Base-by-base conservation (phyloP, 2,329 filamentous ascomycete genomes). In the Ceratocystis harringtonii region DNA sequence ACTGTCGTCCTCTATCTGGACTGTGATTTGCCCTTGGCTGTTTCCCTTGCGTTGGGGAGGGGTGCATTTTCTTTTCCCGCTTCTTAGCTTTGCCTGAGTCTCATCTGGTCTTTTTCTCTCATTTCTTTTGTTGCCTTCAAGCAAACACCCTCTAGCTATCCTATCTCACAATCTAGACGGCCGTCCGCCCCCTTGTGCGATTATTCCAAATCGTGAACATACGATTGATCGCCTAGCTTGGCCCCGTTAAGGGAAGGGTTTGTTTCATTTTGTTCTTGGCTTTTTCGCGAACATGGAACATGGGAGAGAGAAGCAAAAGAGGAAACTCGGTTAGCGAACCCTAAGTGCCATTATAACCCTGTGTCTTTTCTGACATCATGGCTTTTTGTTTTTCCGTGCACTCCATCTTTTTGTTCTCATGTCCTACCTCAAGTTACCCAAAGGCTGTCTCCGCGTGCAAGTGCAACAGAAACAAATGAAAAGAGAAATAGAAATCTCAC, bases 221-320 rank as follows among this genome's bases (percentile, higher is more conserved):
- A 28, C 60, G n/a, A 32, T 44, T n/a, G 50, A 57, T 57, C 52
- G 22, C 52, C 52, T 7, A 32, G 52, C 52, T 57, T 57, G 10
- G 52, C 25, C 28, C 52, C 36, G 36, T 15, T 41, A 57, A 17
- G 22, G 7, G 22, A 10, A 30, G 19, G 48, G 25, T n/a, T 50
- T 57, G 52, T 57, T 57, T 57, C 52, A 57, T 28, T 57, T 57
- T 57, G 52, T 57, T 57, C 52, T 57, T 57, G 52, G 52, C 52
- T 19, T 57, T 57, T 57, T 57, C 52, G 52, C 28, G 52, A 50
- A 50, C 48, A 50, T 50, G 48, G 48, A 50, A 57, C 52, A 57
- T 55, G 50, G 50, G 25, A 15, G 28, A 15, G 17, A 32, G 22
- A 57, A 41, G 36, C 36, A 41, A 41, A 36, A 41, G 36, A 41